Evolutionary conservation across 345 rosid species (phyloP).

Genomic region (Syzygium aqueum): DNA sequence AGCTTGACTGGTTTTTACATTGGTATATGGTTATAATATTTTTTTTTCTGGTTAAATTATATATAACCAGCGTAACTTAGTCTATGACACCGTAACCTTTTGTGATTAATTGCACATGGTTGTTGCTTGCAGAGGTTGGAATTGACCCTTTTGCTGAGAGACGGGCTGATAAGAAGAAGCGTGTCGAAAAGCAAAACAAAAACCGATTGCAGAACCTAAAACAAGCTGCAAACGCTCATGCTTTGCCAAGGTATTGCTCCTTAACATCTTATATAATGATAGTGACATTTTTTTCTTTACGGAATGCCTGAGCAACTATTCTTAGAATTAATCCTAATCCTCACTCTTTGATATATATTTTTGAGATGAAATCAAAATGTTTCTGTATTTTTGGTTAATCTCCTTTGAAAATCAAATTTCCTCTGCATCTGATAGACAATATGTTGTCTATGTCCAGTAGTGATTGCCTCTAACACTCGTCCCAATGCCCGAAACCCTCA

Average conservation of each 20-base stretch:
- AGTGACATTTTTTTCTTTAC: neutral
- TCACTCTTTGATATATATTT: neutral
- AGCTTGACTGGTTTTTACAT: neutral
- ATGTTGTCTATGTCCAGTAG: neutral
- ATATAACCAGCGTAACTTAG: neutral
- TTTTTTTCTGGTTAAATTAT: neutral
- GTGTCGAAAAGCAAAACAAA: constrained; percentile 73
- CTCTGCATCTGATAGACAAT: neutral
- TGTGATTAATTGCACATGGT: neutral
- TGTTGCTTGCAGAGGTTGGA: constrained; percentile 53
- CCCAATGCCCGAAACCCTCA: neutral
- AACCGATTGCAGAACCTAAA: constrained; percentile 65
- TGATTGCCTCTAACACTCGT: neutral
- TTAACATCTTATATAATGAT: neutral
- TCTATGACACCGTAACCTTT: neutral
- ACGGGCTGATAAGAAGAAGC: constrained; percentile 56
- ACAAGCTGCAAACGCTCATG: constrained; percentile 66
- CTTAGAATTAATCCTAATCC: neutral
- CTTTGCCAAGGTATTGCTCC: constrained; percentile 69
- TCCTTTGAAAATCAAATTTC: neutral
- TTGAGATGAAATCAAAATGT: neutral
- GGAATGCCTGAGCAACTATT: neutral
- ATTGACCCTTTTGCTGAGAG: constrained; percentile 86
- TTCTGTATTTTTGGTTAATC: neutral
- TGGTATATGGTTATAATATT: neutral